Evolutionary conservation across 2,329 filamentous ascomycete genomes (phyloP).

Genomic region (Cladophialophora exuberans): DNA sequence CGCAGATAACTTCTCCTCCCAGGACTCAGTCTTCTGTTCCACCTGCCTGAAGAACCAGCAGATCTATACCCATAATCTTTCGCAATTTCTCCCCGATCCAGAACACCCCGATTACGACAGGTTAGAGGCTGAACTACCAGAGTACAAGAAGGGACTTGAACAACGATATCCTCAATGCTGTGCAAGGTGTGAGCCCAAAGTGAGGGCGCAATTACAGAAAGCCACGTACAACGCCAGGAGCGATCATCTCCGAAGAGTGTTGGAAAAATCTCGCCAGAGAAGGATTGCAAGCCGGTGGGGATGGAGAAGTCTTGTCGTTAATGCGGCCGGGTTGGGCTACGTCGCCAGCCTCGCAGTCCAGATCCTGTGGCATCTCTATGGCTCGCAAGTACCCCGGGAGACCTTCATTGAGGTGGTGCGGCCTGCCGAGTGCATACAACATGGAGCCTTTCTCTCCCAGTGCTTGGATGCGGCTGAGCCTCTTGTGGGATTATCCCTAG

Average conservation of each 20-base stretch:
- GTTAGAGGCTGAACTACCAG: constrained; percentile 69
- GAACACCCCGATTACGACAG: constrained; percentile 69
- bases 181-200: constrained; percentile 73
- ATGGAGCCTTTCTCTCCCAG: constrained; percentile 8
- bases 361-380: constrained; percentile 46
- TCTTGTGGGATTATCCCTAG: constrained; percentile 37
- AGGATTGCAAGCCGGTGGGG: constrained; percentile 41
- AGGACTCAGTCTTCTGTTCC: constrained; percentile 64
- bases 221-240: constrained; percentile 81
- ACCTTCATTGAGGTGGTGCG: constrained; percentile 23
- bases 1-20: constrained; percentile 25
- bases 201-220: constrained; percentile 68
- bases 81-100: constrained; percentile 73
- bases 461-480: constrained; percentile 25
- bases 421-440: constrained; percentile 14
- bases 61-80: constrained; percentile 73
- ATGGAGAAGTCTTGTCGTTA: constrained; percentile 50
- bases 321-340: constrained; percentile 47
- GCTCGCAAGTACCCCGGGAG: constrained; percentile 35
- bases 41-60: constrained; percentile 89
- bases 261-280: constrained; percentile 62
- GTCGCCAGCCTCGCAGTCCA: constrained; percentile 49
- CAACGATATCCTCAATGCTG: constrained; percentile 88
- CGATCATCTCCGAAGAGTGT: constrained; percentile 75
- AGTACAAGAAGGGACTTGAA: constrained; percentile 74